phyloP scores from a whole-genome alignment of 2,329 filamentous ascomycete genomes.

The Talaromyces sp. region DNA sequence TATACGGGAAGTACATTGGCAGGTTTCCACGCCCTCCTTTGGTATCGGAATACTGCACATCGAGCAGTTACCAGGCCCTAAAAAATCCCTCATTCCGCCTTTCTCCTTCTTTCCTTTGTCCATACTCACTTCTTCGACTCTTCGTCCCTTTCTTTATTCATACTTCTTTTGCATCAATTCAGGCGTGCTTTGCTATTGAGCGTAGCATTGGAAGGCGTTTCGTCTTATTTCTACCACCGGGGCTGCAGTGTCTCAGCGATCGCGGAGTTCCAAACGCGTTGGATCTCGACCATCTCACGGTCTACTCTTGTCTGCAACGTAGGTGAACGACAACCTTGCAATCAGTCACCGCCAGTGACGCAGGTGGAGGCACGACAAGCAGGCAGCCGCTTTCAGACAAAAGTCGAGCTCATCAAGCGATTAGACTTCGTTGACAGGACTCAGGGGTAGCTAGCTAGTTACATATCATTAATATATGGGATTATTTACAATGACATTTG shows the following conservation, averaged over 20 bases:
- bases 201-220: slow-evolving; percentile 28
- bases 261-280: slow-evolving; percentile 17
- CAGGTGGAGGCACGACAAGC: not conserved
- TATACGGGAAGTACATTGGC: slow-evolving; percentile 1
- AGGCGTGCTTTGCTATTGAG: slow-evolving; percentile 21
- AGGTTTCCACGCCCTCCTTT: not conserved
- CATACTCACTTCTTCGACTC: slow-evolving; percentile 17
- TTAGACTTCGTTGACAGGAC: not conserved
- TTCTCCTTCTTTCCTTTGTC: slow-evolving; percentile 24
- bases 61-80: slow-evolving; percentile 1
- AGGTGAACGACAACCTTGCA: slow-evolving; percentile 11
- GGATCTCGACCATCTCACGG: not conserved
- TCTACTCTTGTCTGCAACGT: slow-evolving; percentile 16
- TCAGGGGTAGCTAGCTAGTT: not conserved
- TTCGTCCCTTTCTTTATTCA: slow-evolving; percentile 13
- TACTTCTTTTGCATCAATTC: slow-evolving; percentile 21
- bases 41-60: not conserved
- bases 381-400: slow-evolving; percentile 4
- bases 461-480: not conserved
- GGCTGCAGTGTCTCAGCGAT: slow-evolving; percentile 17
- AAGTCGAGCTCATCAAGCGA: not conserved
- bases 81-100: not conserved
- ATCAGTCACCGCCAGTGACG: not conserved
- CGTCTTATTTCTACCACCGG: slow-evolving; percentile 20
- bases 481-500: not conserved